A percentile compares a stretch with the other conserved stretches of the same genome.
phyloP scores from a whole-genome alignment of 768 basidiomycete species.

The Amanita muscaria region DNA sequence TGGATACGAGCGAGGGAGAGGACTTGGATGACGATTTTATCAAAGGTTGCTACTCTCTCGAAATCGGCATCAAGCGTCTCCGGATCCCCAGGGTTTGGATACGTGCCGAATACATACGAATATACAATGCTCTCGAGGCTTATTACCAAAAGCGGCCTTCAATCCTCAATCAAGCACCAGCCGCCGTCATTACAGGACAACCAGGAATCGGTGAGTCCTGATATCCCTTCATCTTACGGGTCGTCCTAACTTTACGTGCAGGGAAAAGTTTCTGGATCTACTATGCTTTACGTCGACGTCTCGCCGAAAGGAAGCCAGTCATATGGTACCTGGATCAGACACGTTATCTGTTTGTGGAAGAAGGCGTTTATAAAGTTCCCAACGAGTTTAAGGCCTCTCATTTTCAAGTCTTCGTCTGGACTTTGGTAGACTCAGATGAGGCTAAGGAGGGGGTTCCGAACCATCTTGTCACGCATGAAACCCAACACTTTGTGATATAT shows the following conservation, averaged over 20 bases:
- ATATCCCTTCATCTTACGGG: constrained; percentile 4
- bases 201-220: constrained; percentile 13
- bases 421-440: constrained; percentile 14
- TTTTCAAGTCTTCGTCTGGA: constrained; percentile 13
- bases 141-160: constrained; percentile 2
- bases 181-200: constrained; percentile 9
- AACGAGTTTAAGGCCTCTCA: constrained; percentile 3
- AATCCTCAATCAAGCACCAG: constrained; percentile 7
- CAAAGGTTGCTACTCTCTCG: constrained; percentile 8
- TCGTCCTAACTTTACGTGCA: constrained; percentile 8
- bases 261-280: constrained; percentile 14
- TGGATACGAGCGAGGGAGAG: constrained; percentile 3
- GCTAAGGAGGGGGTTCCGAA: constrained; percentile 11
- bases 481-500: constrained; percentile 13
- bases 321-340: constrained; percentile 9
- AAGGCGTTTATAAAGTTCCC: constrained; percentile 13
- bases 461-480: constrained; percentile 9
- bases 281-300: constrained; percentile 13
- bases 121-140: constrained; percentile 7
- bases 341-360: constrained; percentile 14
- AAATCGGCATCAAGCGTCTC: constrained; percentile 1
- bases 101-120: constrained; percentile 11
- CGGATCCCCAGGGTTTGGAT: constrained; percentile 4
- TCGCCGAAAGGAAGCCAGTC: constrained; percentile 14
- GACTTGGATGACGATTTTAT: constrained; percentile 10